These are phyloP conservation scores for Phtheirospermum japonicum DNA, from an alignment of 257 asterid species.

Conservation along the genomic window DNA sequence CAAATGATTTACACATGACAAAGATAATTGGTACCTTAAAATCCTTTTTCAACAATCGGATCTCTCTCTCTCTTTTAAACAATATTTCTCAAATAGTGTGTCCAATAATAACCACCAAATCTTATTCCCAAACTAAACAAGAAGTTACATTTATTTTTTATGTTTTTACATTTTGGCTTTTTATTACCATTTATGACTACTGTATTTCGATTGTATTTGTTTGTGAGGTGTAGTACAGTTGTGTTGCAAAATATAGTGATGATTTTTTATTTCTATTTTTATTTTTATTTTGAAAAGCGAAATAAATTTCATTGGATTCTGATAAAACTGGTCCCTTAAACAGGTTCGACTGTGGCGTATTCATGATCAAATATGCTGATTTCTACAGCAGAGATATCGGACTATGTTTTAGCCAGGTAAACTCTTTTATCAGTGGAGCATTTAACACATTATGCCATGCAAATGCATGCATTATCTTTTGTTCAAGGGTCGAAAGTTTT, in stretches of 20 bases:
- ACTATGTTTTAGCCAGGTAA: slow-evolving; percentile 66
- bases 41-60: no score
- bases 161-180: no score
- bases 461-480: background rate
- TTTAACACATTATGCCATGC: background rate
- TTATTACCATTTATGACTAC: no score
- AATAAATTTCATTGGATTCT: background rate
- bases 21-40: background rate
- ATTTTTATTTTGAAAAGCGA: background rate
- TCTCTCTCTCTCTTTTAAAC: no score
- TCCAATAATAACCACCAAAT: no score
- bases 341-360: slow-evolving; percentile 79
- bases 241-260: background rate
- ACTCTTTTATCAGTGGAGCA: background rate
- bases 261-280: background rate
- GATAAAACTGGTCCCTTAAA: slow-evolving; percentile 12
- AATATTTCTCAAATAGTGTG: no score
- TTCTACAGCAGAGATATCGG: slow-evolving; percentile 65
- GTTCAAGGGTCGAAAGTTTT: background rate
- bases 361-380: slow-evolving; percentile 74
- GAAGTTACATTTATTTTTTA: no score
- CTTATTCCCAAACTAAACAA: no score
- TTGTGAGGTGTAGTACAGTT: background rate
- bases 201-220: background rate
- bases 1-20: background rate